Evolutionary conservation across 2,329 filamentous ascomycete genomes (phyloP).

Genomic region (Dothistroma septosporum): DNA sequence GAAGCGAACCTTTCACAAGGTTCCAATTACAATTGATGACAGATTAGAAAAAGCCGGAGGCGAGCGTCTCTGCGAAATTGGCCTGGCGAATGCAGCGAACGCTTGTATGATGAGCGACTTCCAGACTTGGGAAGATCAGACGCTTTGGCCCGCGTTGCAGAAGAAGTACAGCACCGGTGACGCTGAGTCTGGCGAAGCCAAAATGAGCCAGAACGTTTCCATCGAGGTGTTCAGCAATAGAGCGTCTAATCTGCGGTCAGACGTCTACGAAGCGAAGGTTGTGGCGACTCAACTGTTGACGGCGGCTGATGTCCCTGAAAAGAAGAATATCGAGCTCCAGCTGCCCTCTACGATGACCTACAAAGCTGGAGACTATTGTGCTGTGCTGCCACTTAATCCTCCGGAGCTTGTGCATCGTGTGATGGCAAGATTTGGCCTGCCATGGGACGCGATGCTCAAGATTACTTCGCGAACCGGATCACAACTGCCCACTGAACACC

Average conservation of each 20-base stretch:
- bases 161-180: slow-evolving; percentile 34
- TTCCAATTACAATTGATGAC: slow-evolving; percentile 61
- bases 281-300: slow-evolving; percentile 52
- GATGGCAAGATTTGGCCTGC: slow-evolving; percentile 60
- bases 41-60: slow-evolving; percentile 51
- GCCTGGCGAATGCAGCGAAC: slow-evolving; percentile 57
- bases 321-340: slow-evolving; percentile 51
- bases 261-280: slow-evolving; percentile 60
- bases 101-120: slow-evolving; percentile 66
- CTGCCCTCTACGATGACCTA: slow-evolving; percentile 54
- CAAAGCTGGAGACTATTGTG: slow-evolving; percentile 70
- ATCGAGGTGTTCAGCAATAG: slow-evolving; percentile 54
- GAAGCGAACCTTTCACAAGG: slow-evolving; percentile 60
- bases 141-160: slow-evolving; percentile 51
- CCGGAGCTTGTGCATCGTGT: slow-evolving; percentile 58
- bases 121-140: slow-evolving; percentile 62
- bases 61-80: slow-evolving; percentile 47
- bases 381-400: slow-evolving; percentile 61
- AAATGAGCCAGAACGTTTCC: slow-evolving; percentile 39
- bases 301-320: slow-evolving; percentile 49
- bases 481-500: slow-evolving; percentile 58
- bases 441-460: slow-evolving; percentile 58
- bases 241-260: slow-evolving; percentile 57
- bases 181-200: slow-evolving; percentile 4
- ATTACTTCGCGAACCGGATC: slow-evolving; percentile 56